Percentiles rank a stretch among this genome's conserved stretches.
These are phyloP conservation scores for Coccinonectria pachysandricola DNA, from an alignment of 2,329 filamentous ascomycete genomes.

Conservation along the genomic window DNA sequence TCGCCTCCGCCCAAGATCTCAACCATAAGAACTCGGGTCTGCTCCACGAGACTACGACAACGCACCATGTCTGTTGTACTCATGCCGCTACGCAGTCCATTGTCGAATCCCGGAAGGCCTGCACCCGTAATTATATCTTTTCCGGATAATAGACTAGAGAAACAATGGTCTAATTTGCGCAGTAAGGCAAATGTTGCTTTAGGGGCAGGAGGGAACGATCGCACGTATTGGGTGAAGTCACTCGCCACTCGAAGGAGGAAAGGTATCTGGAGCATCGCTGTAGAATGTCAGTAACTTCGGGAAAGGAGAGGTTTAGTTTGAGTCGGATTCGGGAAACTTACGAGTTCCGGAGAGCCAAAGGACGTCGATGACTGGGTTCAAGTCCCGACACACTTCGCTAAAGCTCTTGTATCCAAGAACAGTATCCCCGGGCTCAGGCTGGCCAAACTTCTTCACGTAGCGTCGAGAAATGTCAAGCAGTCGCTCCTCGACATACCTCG, in stretches of 20 bases:
- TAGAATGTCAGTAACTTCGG: slow-evolving; percentile 2
- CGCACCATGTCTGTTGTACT: slow-evolving; percentile 79
- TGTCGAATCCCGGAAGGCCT: slow-evolving; percentile 59
- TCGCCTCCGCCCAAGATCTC: slow-evolving; percentile 47
- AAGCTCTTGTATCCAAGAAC: slow-evolving; percentile 49
- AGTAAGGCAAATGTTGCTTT: slow-evolving; percentile 60
- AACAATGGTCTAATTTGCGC: slow-evolving; percentile 73
- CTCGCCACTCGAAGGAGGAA: slow-evolving; percentile 72
- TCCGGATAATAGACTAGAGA: slow-evolving; percentile 63
- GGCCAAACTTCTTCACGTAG: slow-evolving; percentile 49
- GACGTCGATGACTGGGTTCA: slow-evolving; percentile 66
- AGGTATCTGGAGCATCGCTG: slow-evolving; percentile 57
- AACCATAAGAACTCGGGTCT: slow-evolving; percentile 60
- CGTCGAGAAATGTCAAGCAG: slow-evolving; percentile 45
- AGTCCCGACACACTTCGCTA: slow-evolving; percentile 59
- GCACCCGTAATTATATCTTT: slow-evolving; percentile 56
- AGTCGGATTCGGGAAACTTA: slow-evolving; percentile 31
- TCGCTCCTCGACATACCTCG: slow-evolving; percentile 45
- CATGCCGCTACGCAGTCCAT: slow-evolving; percentile 52
- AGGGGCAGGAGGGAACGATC: slow-evolving; percentile 54
- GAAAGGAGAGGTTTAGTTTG: neutral
- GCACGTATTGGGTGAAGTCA: slow-evolving; percentile 60
- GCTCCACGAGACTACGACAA: slow-evolving; percentile 70
- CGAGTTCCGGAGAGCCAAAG: slow-evolving; percentile 83
- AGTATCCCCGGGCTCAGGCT: slow-evolving; percentile 34